These are phyloP conservation scores for Oldenlandia corymbosa DNA, from an alignment of 257 asterid species.

Conservation along the genomic window DNA sequence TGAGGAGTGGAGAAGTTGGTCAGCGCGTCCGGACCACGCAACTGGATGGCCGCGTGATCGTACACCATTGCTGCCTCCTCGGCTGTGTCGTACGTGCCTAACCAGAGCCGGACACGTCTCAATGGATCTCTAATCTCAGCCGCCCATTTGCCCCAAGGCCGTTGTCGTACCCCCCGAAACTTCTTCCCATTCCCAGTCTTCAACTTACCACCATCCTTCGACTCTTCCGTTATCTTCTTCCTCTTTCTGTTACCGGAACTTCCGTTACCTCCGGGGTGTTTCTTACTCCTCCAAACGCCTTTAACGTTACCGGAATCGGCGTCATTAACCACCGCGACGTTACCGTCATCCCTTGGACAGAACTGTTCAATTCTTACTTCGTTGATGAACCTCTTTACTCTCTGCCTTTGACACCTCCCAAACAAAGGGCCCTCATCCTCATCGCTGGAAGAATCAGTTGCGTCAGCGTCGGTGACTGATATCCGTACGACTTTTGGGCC, in stretches of 20 bases:
- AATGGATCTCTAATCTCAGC: slow-evolving; percentile 93
- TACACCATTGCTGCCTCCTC: slow-evolving; percentile 99
- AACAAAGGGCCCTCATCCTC: slow-evolving; percentile 35
- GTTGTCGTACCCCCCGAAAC: slow-evolving; percentile 84
- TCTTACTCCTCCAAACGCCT: slow-evolving; percentile 19
- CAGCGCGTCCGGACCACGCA: slow-evolving; percentile 94
- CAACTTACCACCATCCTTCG: not conserved
- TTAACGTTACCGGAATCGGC: slow-evolving; percentile 1
- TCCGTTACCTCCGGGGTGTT: slow-evolving; percentile 10
- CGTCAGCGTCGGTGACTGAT: slow-evolving; percentile 74
- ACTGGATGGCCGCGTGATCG: slow-evolving; percentile 92
- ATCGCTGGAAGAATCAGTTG: slow-evolving; percentile 86
- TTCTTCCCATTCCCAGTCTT: slow-evolving; percentile 33
- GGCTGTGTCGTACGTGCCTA: slow-evolving; percentile 89
- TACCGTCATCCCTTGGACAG: slow-evolving; percentile 14
- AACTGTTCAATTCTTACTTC: slow-evolving; percentile 54
- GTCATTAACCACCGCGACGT: not conserved
- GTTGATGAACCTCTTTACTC: slow-evolving; percentile 58
- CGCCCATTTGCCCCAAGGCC: slow-evolving; percentile 99
- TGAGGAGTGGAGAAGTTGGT: slow-evolving; percentile 60
- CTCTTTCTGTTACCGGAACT: not conserved
- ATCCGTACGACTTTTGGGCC: slow-evolving; percentile 51
- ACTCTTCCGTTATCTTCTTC: slow-evolving; percentile 14
- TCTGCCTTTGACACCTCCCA: slow-evolving; percentile 43
- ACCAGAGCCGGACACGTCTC: slow-evolving; percentile 80